Conservation (phyloP, 441 rosid species). For the Mallotus repandus region DNA sequence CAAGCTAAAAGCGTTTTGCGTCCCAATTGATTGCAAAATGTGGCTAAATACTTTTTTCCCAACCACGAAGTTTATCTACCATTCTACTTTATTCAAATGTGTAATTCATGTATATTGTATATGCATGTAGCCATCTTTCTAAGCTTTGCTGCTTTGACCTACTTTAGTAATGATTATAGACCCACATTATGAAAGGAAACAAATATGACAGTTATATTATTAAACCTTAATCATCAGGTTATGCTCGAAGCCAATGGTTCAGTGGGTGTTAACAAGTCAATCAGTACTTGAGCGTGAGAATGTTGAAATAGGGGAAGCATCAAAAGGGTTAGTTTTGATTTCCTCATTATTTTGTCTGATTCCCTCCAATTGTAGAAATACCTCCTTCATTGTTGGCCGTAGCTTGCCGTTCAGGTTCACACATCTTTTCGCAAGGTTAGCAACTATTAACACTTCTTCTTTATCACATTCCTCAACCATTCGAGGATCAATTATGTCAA, state of each 20-base stretch:
- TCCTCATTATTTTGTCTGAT: not conserved
- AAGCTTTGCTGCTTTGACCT: no score
- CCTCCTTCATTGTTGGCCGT: conserved; percentile 27
- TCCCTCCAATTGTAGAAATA: conserved; percentile 16
- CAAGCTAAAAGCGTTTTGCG: no score
- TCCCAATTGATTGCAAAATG: no score
- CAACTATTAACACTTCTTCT: conserved; percentile 10
- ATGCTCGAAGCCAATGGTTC: not conserved
- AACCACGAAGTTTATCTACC: no score
- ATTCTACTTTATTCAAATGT: no score
- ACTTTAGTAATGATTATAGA: no score
- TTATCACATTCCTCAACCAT: not conserved
- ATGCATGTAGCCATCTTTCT: no score
- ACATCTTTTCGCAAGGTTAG: conserved; percentile 19
- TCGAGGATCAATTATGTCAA: conserved; percentile 11
- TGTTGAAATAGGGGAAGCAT: not conserved
- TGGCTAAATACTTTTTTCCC: no score
- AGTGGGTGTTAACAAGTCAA: not conserved
- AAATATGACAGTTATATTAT: no score
- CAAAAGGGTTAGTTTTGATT: not conserved
- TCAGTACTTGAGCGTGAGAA: not conserved
- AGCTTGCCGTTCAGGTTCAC: conserved; percentile 13
- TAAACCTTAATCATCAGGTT: not conserved
- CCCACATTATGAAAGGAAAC: no score
- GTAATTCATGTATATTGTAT: no score